Evolutionary conservation across 495 filamentous ascomycete species (phyloP), one percentile per base, ranked within the genome.

Genomic region (Stereocaulon alpinum): DNA sequence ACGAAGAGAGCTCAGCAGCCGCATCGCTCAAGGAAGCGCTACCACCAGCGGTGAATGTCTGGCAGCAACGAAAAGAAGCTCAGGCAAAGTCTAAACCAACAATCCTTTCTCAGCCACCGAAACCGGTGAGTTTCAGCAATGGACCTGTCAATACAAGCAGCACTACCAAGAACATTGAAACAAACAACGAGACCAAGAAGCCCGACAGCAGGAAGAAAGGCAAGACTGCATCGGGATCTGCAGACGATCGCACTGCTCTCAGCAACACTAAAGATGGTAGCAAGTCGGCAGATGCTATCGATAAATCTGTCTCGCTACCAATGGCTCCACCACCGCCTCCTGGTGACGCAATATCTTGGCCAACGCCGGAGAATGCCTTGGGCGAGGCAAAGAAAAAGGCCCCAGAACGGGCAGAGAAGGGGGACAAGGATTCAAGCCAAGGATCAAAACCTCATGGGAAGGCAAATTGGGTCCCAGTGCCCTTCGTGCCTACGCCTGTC

Each of bases 291-390:
- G 67, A 61, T 4, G 60, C 71, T 27, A 59, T 68, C 24, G 63
- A 62, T 29, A 61, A 53, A 22, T 45, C 60, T 30, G 7, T 34
- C 30, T 47, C 41, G 29, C 37, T 20, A 37, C 48, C 47, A 18
- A 51, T 79, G 17, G 75, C 83, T 44, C 76, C 79, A 50, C 76
- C 78, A 15, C 79, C 85, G 15, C 79, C 84, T 4, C 86, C 86
- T 40, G 86, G 80, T 54, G 89, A 95, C 71, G 77, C 86, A 42
- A 75, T 80, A 32, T 83, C 83, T 32, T 98, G 93, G 93, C 93
- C 93, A 20, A 95, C 93, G 10, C 91, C 90, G 1, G 86, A 95
- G 57, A 84, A 79, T 47, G 88, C 86, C 3, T 78, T 86, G 37
- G 83, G 83, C 42, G 82, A 86, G 60, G 85, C 87, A 61, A 85